A percentile compares a stretch with the other conserved stretches of the same genome.
These are phyloP conservation scores for Physcia stellaris DNA, from an alignment of 495 filamentous ascomycete species.

Conservation along the genomic window DNA sequence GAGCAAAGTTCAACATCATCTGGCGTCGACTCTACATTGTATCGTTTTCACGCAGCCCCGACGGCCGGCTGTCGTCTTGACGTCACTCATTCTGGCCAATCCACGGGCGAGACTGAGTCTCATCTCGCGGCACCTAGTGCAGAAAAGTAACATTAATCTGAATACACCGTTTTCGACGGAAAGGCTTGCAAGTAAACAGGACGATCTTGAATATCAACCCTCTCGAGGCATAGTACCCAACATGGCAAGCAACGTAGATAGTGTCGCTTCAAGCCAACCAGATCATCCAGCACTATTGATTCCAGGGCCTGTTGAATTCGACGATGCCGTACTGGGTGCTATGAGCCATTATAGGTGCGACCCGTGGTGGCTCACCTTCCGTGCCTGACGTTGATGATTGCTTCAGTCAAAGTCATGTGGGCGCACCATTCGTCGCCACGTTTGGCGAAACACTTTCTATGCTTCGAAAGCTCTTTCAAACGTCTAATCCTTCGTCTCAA, in stretches of 20 bases:
- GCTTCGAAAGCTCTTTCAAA: slow-evolving; percentile 88
- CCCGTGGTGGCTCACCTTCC: neutral
- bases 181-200: slow-evolving; percentile 35
- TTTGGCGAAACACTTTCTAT: slow-evolving; percentile 84
- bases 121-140: slow-evolving; percentile 69
- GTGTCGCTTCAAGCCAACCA: slow-evolving; percentile 66
- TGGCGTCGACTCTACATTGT: no score
- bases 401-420: slow-evolving; percentile 83
- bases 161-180: slow-evolving; percentile 59
- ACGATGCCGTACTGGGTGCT: slow-evolving; percentile 87
- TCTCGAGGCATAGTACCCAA: slow-evolving; percentile 25
- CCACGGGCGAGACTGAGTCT: slow-evolving; percentile 58
- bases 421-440: slow-evolving; percentile 69
- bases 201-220: slow-evolving; percentile 46
- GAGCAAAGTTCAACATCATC: no score
- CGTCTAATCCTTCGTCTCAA: slow-evolving; percentile 64
- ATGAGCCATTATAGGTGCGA: slow-evolving; percentile 91
- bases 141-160: slow-evolving; percentile 44
- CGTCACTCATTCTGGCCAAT: slow-evolving; percentile 37
- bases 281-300: slow-evolving; percentile 77
- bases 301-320: slow-evolving; percentile 95
- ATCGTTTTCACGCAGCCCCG: no score
- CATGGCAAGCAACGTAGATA: slow-evolving; percentile 4
- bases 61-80: no score
- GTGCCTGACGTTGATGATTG: neutral